Evolutionary conservation across 2,329 filamentous ascomycete genomes (phyloP), one percentile per base, ranked within the genome.

Genomic region (Hirsutella thompsonii): DNA sequence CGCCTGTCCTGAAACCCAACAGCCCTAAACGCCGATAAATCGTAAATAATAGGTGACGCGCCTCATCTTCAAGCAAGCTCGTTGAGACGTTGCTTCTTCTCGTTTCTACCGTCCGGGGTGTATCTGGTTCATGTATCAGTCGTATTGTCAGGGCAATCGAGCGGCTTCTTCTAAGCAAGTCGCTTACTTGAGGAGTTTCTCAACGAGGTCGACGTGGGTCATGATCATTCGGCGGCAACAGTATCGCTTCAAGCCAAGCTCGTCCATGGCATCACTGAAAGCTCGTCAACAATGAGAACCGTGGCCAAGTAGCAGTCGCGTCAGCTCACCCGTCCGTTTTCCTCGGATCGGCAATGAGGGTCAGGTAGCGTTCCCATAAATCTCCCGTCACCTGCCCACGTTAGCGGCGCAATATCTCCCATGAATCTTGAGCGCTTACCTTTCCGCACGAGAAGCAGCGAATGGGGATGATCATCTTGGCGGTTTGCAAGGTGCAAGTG

Each of bases 141-240:
- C 14, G 8, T 19, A 20, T 36, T n/a, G 28, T 29, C 18, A 14
- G 29, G 4, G 23, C 5, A n/a, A n/a, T 34, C 14, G 16, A n/a
- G 16, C 6, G 9, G 30, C 13, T 11, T 14, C 13, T 16, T 36
- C 11, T 5, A n/a, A 9, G 16, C 13, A 10, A 11, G 38, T 21
- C 20, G 30, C 76, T 52, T 80, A 94, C 85, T 90, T 86, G 50
- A 98, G 78, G 39, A 98, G 78, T 68, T 98, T 98, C 73, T 98
- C 92, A 54, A 98, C 95, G 47, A 98, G 72, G 62, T 98, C 92
- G 55, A 98, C 92, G 66, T 98, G 92, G 45, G 92, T 98, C 84
- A 98, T 95, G 63, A 98, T 80, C 92, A 98, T 98, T 57, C 92
- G 83, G 53, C 92, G 85, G 70, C 92, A 98, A 76, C 92, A 98